Percentiles rank a stretch among this genome's conserved stretches.
These are phyloP conservation scores for Pyricularia grisea DNA, from an alignment of 2,329 filamentous ascomycete genomes.

Conservation along the genomic window DNA sequence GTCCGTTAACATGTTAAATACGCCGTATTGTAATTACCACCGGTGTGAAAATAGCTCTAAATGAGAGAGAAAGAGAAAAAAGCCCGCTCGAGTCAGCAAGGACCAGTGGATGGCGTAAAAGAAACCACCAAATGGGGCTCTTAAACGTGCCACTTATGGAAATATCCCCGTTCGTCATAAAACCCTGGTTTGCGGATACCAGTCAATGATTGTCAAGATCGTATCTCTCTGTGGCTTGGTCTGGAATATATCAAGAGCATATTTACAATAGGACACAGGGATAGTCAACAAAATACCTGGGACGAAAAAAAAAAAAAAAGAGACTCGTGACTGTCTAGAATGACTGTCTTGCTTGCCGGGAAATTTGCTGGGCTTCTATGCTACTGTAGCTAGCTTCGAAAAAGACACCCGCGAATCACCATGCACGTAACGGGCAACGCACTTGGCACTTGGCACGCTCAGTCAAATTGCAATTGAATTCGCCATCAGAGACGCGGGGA, in stretches of 20 bases:
- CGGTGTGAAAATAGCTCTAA: background rate
- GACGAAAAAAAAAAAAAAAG: background rate
- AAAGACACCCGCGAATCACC: background rate
- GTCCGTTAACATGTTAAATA: background rate
- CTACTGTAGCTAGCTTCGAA: background rate
- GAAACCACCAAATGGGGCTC: background rate
- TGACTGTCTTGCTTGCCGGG: background rate
- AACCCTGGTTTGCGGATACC: background rate
- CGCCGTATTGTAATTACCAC: background rate
- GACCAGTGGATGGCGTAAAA: background rate
- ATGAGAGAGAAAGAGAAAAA: background rate
- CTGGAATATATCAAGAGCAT: background rate
- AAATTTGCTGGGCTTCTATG: background rate
- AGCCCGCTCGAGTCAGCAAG: background rate
- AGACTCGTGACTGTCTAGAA: background rate
- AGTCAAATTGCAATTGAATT: background rate
- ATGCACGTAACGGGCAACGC: background rate
- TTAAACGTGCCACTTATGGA: background rate
- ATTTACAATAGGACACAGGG: background rate
- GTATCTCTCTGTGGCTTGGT: too few species aligned
- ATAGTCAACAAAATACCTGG: background rate
- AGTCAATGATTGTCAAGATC: background rate
- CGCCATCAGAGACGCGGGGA: background rate
- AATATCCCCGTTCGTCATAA: background rate
- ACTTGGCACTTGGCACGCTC: background rate